A percentile compares a stretch with the other conserved stretches of the same genome.
Conservation (phyloP, 139 green algal species). For the Edaphochlamys debaryana region DNA sequence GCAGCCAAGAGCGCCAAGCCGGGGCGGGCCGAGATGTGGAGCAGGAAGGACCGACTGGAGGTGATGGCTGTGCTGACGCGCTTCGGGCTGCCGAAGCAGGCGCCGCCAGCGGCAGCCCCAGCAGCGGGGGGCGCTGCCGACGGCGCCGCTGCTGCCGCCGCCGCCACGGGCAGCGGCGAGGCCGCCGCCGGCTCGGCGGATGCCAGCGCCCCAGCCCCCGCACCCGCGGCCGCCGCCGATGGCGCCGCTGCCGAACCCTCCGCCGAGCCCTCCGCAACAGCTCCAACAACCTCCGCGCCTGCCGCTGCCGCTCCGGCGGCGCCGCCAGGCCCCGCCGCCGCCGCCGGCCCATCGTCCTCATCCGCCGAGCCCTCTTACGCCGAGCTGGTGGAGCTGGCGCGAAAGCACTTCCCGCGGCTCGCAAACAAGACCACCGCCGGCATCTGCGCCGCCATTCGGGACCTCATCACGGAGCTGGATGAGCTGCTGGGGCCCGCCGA, state of each 20-base stretch:
- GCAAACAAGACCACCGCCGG: slow-evolving; percentile 5
- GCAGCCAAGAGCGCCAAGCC: background rate
- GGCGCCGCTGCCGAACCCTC: too few species aligned
- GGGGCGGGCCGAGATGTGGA: slow-evolving; percentile 10
- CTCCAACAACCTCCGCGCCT: too few species aligned
- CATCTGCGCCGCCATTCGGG: background rate
- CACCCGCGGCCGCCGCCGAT: too few species aligned
- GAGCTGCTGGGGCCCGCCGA: slow-evolving; percentile 16
- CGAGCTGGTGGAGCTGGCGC: background rate
- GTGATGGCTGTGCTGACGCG: slow-evolving; percentile 17
- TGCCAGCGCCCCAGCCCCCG: too few species aligned
- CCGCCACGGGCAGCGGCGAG: background rate
- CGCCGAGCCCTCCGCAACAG: too few species aligned
- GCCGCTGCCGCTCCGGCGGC: too few species aligned
- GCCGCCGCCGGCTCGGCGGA: background rate
- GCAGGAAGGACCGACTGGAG: slow-evolving; percentile 22
- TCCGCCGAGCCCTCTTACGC: too few species aligned
- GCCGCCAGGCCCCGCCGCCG: too few species aligned
- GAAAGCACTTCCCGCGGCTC: slow-evolving; percentile 14
- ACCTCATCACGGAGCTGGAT: slow-evolving; percentile 19
- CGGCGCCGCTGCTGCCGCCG: background rate
- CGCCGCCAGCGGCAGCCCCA: background rate
- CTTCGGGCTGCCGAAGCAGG: slow-evolving; percentile 15
- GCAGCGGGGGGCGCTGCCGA: background rate
- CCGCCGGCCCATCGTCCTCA: too few species aligned